Base-by-base conservation (phyloP, 1,284 basidiomycete species). In the Melampsora larici-populina region DNA sequence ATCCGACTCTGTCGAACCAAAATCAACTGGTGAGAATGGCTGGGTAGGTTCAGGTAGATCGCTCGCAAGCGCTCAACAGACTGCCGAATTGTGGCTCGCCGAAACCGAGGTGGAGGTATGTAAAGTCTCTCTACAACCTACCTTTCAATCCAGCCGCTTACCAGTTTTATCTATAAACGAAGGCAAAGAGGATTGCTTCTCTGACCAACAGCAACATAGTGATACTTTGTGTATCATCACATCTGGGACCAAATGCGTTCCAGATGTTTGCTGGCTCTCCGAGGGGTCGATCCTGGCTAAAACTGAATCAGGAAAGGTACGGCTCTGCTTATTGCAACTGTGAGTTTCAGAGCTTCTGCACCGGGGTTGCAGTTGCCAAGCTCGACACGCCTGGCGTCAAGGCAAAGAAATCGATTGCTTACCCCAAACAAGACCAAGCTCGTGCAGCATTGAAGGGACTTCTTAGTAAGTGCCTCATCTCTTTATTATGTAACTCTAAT, bases 311-410 rank as follows among this genome's bases (percentile, higher is more conserved):
- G 24, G 51, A 55, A 24, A 55, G 51, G 13, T 55, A 55, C 17
- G 51, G 24, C 2, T 4, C 17, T 55, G 3, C 51, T 24, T 21
- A 55, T 15, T 55, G 51, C 51, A 55, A 55, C 51, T 55, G 5
- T 15, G 51, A 55, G 51, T 24, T 55, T 6, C 51, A 55, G 13
- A 21, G 18, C 17, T 55, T 55, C 13, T 55, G 51, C 51, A 55
- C 51, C 24, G 51, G 51, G 17, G 51, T 55, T 55, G 51, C 51
- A 55, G 51, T 55, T 55, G 17, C 51, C 51, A 55, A 55, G 51
- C 24, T 55, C 17, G 24, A 55, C 3, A 55, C 51, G 24, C 51
- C 3, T 15, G 51, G 51, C 4, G 13, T 24, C 51, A 55, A 55
- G 51, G 51, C 17, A 4, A 55, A 55, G 24, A 55, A 55, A 55